Evolutionary conservation across 495 filamentous ascomycete species (phyloP), one percentile per base, ranked within the genome.

Genomic region (Hypoxylon crocopeplum): DNA sequence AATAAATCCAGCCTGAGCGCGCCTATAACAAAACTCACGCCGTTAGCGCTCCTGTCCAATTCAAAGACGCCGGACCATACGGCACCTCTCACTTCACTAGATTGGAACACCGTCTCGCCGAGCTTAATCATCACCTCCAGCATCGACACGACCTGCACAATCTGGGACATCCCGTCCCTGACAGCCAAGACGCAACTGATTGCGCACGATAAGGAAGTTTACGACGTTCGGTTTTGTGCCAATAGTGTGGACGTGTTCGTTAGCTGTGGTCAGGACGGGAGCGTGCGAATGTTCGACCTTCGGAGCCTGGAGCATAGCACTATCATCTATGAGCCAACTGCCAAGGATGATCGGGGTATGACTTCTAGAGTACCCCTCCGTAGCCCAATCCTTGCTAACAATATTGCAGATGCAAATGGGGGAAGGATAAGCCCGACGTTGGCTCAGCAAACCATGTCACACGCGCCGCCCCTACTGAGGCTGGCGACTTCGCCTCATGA

Each of bases 101-200:
- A 99, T 74, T 99, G 94, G 94, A 99, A 99, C 59, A 94, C 89
- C 4, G 86, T 98, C 36, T 94, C 90, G 4, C 94, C 94, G 3
- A 96, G 92, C 69, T 76, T 98, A 32, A 99, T 99, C 66, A 99
- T 99, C 57, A 99, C 94, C 0, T 96, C 91, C 2, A 97, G 93
- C 70, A 99, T 99, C 58, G 94, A 99, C 70, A 99, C 94, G 0
- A 99, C 94, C 1, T 99, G 94, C 75, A 99, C 94, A n/a, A 98
- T 99, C 51, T 99, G 94, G 94, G 94, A 99, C 67, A 99, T 99
- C 22, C 94, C 94, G 2, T 97, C 94, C 2, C 76, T 99, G 56
- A 99, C 94, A 0, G 94, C 94, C 11, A 99, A 99, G 74, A 99
- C 94, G 1, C 94, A 99, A 72, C 76, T 99, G 11, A 99, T 99